A percentile compares a stretch with the other conserved stretches of the same genome.
Evolutionary conservation across 78 protist species (phyloP).

Genomic region (Monosiga brevicollis): DNA sequence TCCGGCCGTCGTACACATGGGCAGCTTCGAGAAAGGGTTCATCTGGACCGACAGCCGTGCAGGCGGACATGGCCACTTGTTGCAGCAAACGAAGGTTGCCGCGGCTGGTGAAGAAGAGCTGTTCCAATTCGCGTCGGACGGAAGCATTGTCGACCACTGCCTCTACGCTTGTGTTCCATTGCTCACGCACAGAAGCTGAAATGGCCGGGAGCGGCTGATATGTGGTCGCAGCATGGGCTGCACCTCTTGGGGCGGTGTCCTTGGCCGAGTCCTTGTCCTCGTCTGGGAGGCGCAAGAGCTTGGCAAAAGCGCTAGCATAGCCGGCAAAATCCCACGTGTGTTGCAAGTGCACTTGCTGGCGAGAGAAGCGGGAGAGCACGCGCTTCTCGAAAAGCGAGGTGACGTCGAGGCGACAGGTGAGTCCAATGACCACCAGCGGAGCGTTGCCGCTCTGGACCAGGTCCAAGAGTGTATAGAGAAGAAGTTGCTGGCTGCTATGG

Average conservation of each 20-base stretch:
- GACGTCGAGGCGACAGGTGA: constrained; percentile 9
- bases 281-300: background rate
- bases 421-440: background rate
- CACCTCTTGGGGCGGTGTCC: background rate
- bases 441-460: background rate
- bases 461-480: constrained; percentile 2
- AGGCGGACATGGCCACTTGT: background rate
- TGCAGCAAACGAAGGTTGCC: background rate
- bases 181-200: background rate
- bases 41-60: background rate
- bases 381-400: constrained; percentile 9
- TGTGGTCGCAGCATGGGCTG: background rate
- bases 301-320: background rate
- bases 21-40: background rate
- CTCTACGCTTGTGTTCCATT: background rate
- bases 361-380: constrained; percentile 3
- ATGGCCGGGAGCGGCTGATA: background rate
- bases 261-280: background rate
- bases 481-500: background rate
- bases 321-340: background rate
- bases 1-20: background rate
- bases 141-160: background rate
- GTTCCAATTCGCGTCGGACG: background rate
- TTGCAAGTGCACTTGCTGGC: background rate
- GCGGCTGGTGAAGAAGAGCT: background rate